phyloP scores from a whole-genome alignment of 305 asterid genomes.

The Vinca major region DNA sequence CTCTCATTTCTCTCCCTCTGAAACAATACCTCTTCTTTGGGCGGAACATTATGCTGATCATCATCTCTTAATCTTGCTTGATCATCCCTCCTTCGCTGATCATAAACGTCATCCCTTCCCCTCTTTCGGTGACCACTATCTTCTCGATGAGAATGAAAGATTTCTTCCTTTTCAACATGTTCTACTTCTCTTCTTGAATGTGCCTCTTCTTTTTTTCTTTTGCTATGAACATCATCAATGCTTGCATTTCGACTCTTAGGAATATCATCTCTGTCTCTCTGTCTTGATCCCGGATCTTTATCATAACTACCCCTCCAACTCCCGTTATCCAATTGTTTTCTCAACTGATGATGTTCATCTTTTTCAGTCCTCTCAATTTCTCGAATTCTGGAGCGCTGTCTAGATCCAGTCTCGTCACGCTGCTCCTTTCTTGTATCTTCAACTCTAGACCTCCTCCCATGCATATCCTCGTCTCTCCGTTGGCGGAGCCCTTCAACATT shows the following conservation, averaged over 20 bases:
- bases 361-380: slow-evolving; percentile 59
- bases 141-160: slow-evolving; percentile 44
- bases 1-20: slow-evolving; percentile 67
- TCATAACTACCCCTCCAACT: slow-evolving; percentile 53
- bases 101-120: slow-evolving; percentile 69
- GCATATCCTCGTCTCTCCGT: slow-evolving; percentile 56
- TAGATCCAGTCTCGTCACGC: slow-evolving; percentile 49
- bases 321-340: slow-evolving; percentile 53
- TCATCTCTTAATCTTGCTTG: slow-evolving; percentile 51
- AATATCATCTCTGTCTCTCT: slow-evolving; percentile 57
- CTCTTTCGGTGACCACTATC: slow-evolving; percentile 60
- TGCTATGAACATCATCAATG: slow-evolving; percentile 44
- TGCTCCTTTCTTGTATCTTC: slow-evolving; percentile 60
- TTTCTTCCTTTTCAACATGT: slow-evolving; percentile 49
- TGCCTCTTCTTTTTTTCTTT: slow-evolving; percentile 66
- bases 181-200: slow-evolving; percentile 45
- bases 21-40: slow-evolving; percentile 55
- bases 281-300: slow-evolving; percentile 44
- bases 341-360: slow-evolving; percentile 43
- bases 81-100: slow-evolving; percentile 65
- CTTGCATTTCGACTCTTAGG: slow-evolving; percentile 42
- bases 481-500: slow-evolving; percentile 58
- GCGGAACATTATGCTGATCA: slow-evolving; percentile 50
- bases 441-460: slow-evolving; percentile 45
- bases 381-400: slow-evolving; percentile 47